phyloP scores from a whole-genome alignment of 768 basidiomycete genomes.

The Boletus reticulatus region DNA sequence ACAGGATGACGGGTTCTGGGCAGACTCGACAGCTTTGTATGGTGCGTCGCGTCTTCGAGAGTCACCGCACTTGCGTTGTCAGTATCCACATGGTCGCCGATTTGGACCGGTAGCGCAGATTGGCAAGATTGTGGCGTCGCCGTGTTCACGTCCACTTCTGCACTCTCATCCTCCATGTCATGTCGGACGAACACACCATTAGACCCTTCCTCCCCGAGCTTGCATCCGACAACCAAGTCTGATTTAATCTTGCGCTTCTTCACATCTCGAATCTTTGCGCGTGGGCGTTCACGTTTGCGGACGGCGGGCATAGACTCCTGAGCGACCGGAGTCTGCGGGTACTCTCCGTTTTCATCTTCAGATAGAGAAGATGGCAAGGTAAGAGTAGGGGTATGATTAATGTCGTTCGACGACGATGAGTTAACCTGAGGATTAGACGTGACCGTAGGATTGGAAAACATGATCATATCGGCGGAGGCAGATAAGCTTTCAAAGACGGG shows the following conservation, averaged over 20 bases:
- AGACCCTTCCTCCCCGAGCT: constrained; percentile 26
- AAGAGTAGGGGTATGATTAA: constrained; percentile 15
- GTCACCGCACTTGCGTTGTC: constrained; percentile 8
- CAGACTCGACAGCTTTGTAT: not conserved
- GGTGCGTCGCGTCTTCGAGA: not conserved
- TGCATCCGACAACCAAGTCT: constrained; percentile 33
- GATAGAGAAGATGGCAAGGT: constrained; percentile 28
- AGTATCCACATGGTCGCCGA: constrained; percentile 10
- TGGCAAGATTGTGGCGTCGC: constrained; percentile 29
- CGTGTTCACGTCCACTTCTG: constrained; percentile 54
- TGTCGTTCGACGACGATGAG: constrained; percentile 22
- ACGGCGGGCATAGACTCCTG: constrained; percentile 17
- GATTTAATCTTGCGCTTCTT: constrained; percentile 49
- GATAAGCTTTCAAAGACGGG: constrained; percentile 34
- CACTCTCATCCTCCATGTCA: constrained; percentile 60
- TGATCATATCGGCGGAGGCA: constrained; percentile 13
- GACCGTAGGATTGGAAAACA: constrained; percentile 27
- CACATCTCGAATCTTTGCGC: constrained; percentile 52
- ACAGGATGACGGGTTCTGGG: constrained; percentile 1
- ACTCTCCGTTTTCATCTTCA: constrained; percentile 33
- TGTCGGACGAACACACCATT: constrained; percentile 52
- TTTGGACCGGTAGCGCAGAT: constrained; percentile 16
- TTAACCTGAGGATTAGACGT: constrained; percentile 26
- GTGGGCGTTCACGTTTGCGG: constrained; percentile 42
- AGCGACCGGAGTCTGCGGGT: constrained; percentile 2